Evolutionary conservation across 2,329 filamentous ascomycete genomes (phyloP), one percentile per base, ranked within the genome.

Genomic region (Botrytis sinoallii): DNA sequence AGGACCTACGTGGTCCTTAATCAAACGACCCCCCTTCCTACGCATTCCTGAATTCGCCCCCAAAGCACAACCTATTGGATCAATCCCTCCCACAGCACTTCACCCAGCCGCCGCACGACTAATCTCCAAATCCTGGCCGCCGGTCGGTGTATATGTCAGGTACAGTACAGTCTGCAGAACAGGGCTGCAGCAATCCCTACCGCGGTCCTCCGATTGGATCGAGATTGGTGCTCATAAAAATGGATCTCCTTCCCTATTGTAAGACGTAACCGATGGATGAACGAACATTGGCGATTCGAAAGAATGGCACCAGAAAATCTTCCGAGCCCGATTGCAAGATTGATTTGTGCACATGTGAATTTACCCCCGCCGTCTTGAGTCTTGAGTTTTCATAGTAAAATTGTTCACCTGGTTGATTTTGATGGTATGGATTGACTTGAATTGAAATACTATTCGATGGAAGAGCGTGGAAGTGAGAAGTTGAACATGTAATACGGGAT

Each of bases 1-100:
- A 63, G 60, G 60, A 63, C 35, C 59, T 63, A 63, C 60, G 60
- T 63, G 60, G 60, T 63, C 60, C 60, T 25, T 63, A n/a, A 63
- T 63, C 14, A 61, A 61, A 38, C 35, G 35, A 61, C 59, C 22
- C 55, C n/a, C 6, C 7, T 32, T 10, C 22, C 18, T 14, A 2
- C 59, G n/a, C 14, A 16, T 35, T 32, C 59, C 14, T 61, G 59
- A n/a, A 40, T n/a, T 16, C 14, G 6, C 22, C 35, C 59, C 35
- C 6, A 38, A n/a, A 61, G 12, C 5, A 40, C 25, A 22, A 38
- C 59, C 59, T 61, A 61, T 61, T 40, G 59, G 59, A 61, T 40
- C 59, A n/a, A n/a, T 38, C 22, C 59, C 38, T 38, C 59, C 18
- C 35, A 14, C 46, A 52, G 40, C 35, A 4, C 22, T 61, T 61